Conservation (phyloP, 768 basidiomycete genomes). For the Chiua virens region DNA sequence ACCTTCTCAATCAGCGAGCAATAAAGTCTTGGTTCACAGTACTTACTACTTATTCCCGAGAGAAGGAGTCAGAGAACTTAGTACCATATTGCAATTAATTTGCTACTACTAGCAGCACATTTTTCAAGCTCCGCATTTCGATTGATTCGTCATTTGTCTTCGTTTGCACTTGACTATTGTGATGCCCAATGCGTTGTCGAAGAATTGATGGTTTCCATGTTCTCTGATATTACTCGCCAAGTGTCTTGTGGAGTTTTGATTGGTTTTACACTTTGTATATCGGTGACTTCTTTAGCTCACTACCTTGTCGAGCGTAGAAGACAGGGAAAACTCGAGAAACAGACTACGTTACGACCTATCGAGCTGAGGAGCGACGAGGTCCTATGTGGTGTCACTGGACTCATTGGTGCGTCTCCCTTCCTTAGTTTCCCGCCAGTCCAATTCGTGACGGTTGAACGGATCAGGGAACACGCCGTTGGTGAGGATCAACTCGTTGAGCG, state of each 20-base stretch:
- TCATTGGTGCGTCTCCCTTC: slow-evolving; percentile 72
- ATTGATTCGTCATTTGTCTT: no score
- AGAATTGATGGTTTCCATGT: slow-evolving; percentile 24
- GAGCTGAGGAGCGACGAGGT: slow-evolving; percentile 76
- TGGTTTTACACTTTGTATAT: slow-evolving; percentile 75
- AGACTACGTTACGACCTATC: slow-evolving; percentile 53
- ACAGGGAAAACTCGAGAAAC: slow-evolving; percentile 31
- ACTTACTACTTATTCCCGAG: no score
- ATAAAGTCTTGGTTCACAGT: no score
- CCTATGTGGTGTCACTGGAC: slow-evolving; percentile 74
- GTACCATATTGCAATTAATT: no score
- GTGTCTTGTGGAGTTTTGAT: slow-evolving; percentile 57
- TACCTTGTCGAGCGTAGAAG: slow-evolving; percentile 53
- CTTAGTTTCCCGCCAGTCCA: no score
- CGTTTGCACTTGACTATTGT: no score
- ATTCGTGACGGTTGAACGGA: not conserved
- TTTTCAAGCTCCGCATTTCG: no score
- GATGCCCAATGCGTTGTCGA: no score
- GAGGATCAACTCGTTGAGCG: slow-evolving; percentile 87
- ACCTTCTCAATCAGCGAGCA: no score
- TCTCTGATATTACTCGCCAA: slow-evolving; percentile 31
- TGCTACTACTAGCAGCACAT: no score
- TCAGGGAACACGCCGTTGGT: slow-evolving; percentile 93
- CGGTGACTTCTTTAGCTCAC: slow-evolving; percentile 61
- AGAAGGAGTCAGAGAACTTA: no score